Evolutionary conservation across 768 basidiomycete species (phyloP).

Genomic region (Chalciporus sphaerocephalus): DNA sequence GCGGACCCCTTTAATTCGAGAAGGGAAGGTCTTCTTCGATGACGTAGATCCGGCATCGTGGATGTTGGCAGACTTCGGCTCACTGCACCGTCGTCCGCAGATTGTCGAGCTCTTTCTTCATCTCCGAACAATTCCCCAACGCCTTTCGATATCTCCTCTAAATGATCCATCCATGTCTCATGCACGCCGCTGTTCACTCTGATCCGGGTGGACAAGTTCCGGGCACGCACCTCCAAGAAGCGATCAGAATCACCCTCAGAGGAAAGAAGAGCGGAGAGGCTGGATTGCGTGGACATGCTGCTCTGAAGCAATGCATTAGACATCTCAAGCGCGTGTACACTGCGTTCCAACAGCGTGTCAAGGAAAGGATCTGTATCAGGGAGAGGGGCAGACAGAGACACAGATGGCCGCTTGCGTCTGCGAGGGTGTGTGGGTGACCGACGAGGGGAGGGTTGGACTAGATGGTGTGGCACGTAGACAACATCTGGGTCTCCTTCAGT

Average conservation of each 20-base stretch:
- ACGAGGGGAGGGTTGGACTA: slow-evolving; percentile 33
- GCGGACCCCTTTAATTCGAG: slow-evolving; percentile 32
- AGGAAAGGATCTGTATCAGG: slow-evolving; percentile 51
- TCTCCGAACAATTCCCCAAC: slow-evolving; percentile 56
- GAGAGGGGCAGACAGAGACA: slow-evolving; percentile 7
- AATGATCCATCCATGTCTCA: slow-evolving; percentile 60
- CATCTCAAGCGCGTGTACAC: slow-evolving; percentile 81
- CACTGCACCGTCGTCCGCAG: slow-evolving; percentile 24
- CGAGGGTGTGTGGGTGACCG: slow-evolving; percentile 22
- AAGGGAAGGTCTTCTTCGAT: slow-evolving; percentile 47
- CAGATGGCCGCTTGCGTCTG: slow-evolving; percentile 24
- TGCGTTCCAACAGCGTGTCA: slow-evolving; percentile 75
- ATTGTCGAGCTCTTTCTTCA: slow-evolving; percentile 9
- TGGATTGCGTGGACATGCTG: slow-evolving; percentile 68
- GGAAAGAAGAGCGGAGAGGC: slow-evolving; percentile 45
- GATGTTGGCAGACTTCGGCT: slow-evolving; percentile 46
- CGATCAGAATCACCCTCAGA: slow-evolving; percentile 45
- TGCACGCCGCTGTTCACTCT: slow-evolving; percentile 41
- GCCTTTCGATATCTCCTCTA: slow-evolving; percentile 59
- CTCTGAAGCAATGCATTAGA: slow-evolving; percentile 76
- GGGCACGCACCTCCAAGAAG: slow-evolving; percentile 44
- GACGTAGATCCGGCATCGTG: slow-evolving; percentile 28
- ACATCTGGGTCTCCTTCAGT: slow-evolving; percentile 39
- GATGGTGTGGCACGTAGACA: slow-evolving; percentile 25
- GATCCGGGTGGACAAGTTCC: slow-evolving; percentile 51